Conservation (phyloP, 805 yeast genomes). For the Saturnispora hagleri region DNA sequence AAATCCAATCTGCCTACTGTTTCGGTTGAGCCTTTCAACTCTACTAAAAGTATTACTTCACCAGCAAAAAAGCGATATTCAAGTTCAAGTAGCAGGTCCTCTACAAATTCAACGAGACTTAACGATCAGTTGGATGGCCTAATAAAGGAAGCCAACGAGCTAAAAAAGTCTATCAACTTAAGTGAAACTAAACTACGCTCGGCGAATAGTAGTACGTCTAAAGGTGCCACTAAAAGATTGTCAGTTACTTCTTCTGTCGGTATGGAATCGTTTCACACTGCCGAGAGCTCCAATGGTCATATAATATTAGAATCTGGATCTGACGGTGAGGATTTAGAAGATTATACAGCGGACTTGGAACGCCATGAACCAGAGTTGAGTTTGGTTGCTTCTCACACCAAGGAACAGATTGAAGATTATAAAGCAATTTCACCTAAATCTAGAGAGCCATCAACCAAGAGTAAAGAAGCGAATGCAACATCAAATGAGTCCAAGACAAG, state of each 20-base stretch:
- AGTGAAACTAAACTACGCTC: not conserved
- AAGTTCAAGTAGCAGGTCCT: not conserved
- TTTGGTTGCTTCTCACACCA: not conserved
- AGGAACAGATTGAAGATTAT: not conserved
- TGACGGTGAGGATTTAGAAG: not conserved
- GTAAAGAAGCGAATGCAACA: not conserved
- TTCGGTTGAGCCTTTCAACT: not conserved
- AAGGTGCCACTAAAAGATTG: not conserved
- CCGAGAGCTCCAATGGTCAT: slow-evolving; percentile 2
- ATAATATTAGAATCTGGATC: not conserved
- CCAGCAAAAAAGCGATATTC: not conserved
- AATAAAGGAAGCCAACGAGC: slow-evolving; percentile 26
- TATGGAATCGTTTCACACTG: slow-evolving; percentile 12
- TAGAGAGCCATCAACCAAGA: not conserved
- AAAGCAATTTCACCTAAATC: not conserved
- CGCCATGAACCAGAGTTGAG: not conserved
- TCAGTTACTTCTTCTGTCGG: slow-evolving; percentile 5
- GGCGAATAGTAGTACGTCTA: not conserved
- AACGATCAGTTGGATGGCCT: slow-evolving; percentile 24
- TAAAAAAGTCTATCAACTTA: slow-evolving; percentile 9
- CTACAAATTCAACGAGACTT: slow-evolving; percentile 11
- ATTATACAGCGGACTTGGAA: not conserved
- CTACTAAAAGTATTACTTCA: not conserved
- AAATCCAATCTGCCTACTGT: slow-evolving; percentile 12
- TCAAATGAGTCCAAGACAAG: not conserved